Percentiles rank a stretch among this genome's conserved stretches.
Conservation (phyloP, 2,329 filamentous ascomycete genomes). For the Pseudopyrenochaeta lycopersici region DNA sequence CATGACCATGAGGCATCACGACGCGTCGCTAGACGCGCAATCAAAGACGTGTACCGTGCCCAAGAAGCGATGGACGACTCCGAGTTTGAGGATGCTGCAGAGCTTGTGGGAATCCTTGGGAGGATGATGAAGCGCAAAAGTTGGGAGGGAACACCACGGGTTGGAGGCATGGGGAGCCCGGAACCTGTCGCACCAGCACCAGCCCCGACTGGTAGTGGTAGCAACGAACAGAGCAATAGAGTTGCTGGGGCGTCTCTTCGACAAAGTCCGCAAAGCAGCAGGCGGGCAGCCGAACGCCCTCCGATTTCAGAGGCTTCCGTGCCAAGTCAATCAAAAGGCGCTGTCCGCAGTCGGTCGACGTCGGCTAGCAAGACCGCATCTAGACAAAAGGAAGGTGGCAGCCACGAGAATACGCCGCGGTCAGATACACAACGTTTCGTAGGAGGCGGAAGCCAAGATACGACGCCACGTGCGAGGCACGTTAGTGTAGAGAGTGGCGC, state of each 20-base stretch:
- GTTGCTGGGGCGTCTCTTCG: slow-evolving; percentile 23
- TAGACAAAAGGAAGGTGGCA: slow-evolving; percentile 29
- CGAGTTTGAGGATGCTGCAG: slow-evolving; percentile 91
- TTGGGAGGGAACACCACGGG: slow-evolving; percentile 48
- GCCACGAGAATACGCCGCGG: slow-evolving; percentile 38
- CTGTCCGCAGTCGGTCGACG: slow-evolving; percentile 38
- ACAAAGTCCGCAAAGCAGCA: slow-evolving; percentile 30
- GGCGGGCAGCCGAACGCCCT: slow-evolving; percentile 36
- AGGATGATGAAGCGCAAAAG: slow-evolving; percentile 81
- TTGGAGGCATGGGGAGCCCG: slow-evolving; percentile 42
- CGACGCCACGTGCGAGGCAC: slow-evolving; percentile 42
- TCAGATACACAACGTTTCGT: slow-evolving; percentile 33
- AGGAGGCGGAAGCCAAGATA: slow-evolving; percentile 41
- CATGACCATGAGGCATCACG: slow-evolving; percentile 82
- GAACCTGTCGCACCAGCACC: slow-evolving; percentile 29
- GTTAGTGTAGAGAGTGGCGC: slow-evolving; percentile 41
- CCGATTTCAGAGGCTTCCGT: slow-evolving; percentile 29
- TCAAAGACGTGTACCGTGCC: slow-evolving; percentile 89
- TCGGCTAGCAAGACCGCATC: slow-evolving; percentile 33
- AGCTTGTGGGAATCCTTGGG: slow-evolving; percentile 84
- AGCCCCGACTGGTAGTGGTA: slow-evolving; percentile 20
- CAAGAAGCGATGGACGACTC: slow-evolving; percentile 94
- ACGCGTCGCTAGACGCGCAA: slow-evolving; percentile 79
- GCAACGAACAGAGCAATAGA: slow-evolving; percentile 11
- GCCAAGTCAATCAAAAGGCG: slow-evolving; percentile 28